These are phyloP conservation scores for Linanthus parryae DNA, from an alignment of 148 eudicot genomes.

Conservation along the genomic window DNA sequence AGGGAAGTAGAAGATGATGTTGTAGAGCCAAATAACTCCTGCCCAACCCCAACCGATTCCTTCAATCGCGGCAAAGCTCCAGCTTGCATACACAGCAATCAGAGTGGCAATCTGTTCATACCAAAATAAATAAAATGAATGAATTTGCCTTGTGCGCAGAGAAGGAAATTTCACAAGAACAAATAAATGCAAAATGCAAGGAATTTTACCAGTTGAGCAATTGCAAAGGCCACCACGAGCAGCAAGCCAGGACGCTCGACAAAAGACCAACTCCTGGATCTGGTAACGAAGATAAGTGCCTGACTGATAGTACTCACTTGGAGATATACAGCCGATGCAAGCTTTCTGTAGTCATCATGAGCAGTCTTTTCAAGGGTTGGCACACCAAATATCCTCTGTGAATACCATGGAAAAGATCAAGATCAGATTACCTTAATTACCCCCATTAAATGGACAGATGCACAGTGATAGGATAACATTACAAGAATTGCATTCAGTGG, in stretches of 20 bases:
- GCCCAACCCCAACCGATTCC: slow-evolving; percentile 99
- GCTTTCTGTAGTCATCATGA: slow-evolving; percentile 57
- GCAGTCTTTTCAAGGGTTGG: slow-evolving; percentile 75
- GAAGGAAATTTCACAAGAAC: neutral
- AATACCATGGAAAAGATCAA: neutral
- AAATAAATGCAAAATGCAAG: neutral
- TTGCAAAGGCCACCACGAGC: slow-evolving; percentile 64
- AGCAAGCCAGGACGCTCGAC: slow-evolving; percentile 86
- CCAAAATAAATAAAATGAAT: neutral
- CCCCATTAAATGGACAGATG: no score
- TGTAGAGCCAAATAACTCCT: slow-evolving; percentile 94
- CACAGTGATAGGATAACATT: no score
- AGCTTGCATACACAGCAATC: slow-evolving; percentile 93
- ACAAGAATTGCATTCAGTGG: no score
- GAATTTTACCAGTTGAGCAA: slow-evolving; percentile 86
- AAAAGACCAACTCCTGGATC: slow-evolving; percentile 91
- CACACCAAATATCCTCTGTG: slow-evolving; percentile 80
- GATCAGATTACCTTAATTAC: no score
- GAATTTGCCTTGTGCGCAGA: no score
- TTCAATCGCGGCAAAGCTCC: slow-evolving; percentile 91
- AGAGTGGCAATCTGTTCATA: slow-evolving; percentile 73
- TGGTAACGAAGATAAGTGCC: slow-evolving; percentile 93
- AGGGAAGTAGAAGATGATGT: slow-evolving; percentile 66
- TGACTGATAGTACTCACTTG: slow-evolving; percentile 98
- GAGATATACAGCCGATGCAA: slow-evolving; percentile 95